phyloP scores from a whole-genome alignment of 495 filamentous ascomycete species.

The Melanomma pulvis-pyrius region DNA sequence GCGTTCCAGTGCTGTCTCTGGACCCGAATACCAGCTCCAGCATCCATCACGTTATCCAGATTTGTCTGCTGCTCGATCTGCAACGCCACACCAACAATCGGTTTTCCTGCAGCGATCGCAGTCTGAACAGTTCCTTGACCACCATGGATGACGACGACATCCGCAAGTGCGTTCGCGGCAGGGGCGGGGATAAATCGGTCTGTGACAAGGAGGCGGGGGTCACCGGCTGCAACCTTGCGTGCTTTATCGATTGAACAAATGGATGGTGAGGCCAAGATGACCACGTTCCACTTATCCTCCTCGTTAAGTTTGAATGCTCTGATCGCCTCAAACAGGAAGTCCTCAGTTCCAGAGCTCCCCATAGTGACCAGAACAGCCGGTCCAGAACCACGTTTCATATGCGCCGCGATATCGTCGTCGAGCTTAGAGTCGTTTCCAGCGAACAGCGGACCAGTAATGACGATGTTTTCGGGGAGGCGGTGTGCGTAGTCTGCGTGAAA shows the following conservation, averaged over 20 bases:
- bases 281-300: slow-evolving; percentile 37
- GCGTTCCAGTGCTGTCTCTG: slow-evolving; percentile 35
- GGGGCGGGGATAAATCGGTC: slow-evolving; percentile 38
- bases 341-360: slow-evolving; percentile 37
- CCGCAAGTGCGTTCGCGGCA: slow-evolving; percentile 32
- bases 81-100: slow-evolving; percentile 39
- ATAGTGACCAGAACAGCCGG: slow-evolving; percentile 36
- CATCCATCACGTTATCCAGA: slow-evolving; percentile 40
- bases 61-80: slow-evolving; percentile 43
- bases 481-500: slow-evolving; percentile 34
- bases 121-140: slow-evolving; percentile 42
- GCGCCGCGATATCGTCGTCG: slow-evolving; percentile 33
- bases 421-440: slow-evolving; percentile 22
- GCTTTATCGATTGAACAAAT: slow-evolving; percentile 33
- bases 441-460: slow-evolving; percentile 37
- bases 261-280: slow-evolving; percentile 36
- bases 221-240: slow-evolving; percentile 15
- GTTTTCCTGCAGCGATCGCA: slow-evolving; percentile 36
- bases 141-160: slow-evolving; percentile 37
- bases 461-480: slow-evolving; percentile 29
- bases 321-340: slow-evolving; percentile 37
- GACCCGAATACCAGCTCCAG: slow-evolving; percentile 38
- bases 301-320: slow-evolving; percentile 18
- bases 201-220: slow-evolving; percentile 34
- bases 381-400: slow-evolving; percentile 14